Conservation (phyloP, 306 rosid species). For the Pyrus betulifolia region DNA sequence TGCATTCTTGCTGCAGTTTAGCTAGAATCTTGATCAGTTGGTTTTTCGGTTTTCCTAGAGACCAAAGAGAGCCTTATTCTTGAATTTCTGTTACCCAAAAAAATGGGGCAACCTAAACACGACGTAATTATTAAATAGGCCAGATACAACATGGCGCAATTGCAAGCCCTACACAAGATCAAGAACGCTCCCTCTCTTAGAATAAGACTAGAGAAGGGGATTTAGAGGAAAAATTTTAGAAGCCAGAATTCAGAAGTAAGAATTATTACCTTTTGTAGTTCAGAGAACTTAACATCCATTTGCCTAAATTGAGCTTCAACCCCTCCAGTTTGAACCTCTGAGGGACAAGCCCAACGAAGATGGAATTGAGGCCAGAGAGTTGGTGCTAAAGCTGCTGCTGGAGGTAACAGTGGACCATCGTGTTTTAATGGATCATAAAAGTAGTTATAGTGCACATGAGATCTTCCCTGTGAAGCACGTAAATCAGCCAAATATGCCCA, state of each 20-base stretch:
- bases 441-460: constrained; percentile 75
- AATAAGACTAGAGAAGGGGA: not conserved
- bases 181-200: not conserved
- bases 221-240: not conserved
- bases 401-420: constrained; percentile 57
- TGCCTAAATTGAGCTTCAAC: constrained; percentile 63
- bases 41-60: not conserved
- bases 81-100: not conserved
- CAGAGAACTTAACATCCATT: constrained; percentile 47
- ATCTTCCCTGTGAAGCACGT: constrained; percentile 54
- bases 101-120: no score
- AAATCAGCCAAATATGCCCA: constrained; percentile 80
- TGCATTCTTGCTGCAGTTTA: not conserved
- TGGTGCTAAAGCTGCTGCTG: constrained; percentile 96
- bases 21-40: not conserved
- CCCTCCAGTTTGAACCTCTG: constrained; percentile 74
- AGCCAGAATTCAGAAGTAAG: not conserved
- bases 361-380: constrained; percentile 92
- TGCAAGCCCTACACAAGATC: not conserved
- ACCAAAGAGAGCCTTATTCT: not conserved
- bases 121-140: not conserved
- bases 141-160: no score
- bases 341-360: constrained; percentile 93
- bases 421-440: constrained; percentile 68
- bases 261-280: constrained; percentile 62